These are phyloP conservation scores for Mycena latifolia DNA, from an alignment of 768 basidiomycete genomes.

Conservation along the genomic window DNA sequence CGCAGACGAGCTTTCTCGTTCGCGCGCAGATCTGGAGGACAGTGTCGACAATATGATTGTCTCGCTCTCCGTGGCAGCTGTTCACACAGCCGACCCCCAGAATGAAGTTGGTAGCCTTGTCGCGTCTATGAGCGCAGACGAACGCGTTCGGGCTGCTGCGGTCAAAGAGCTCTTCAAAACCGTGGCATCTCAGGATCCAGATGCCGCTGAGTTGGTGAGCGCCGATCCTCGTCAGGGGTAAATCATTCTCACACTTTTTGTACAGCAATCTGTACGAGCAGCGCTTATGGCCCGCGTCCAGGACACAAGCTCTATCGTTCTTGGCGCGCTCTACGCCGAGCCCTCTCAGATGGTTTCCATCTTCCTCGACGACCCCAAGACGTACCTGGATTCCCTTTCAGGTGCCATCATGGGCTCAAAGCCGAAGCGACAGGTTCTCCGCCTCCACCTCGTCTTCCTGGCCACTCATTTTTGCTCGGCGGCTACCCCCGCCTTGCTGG, in stretches of 20 bases:
- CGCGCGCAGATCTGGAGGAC: slow-evolving; percentile 52
- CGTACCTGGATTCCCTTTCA: slow-evolving; percentile 62
- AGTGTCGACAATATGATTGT: slow-evolving; percentile 66
- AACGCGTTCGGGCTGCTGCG: slow-evolving; percentile 68
- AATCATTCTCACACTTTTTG: slow-evolving; percentile 13
- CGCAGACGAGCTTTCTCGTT: slow-evolving; percentile 52
- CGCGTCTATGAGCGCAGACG: slow-evolving; percentile 73
- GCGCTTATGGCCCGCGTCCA: slow-evolving; percentile 78
- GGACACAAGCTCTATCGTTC: slow-evolving; percentile 71
- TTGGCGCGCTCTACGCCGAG: slow-evolving; percentile 75
- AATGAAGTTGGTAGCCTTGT: slow-evolving; percentile 55
- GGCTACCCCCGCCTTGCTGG: slow-evolving; percentile 41
- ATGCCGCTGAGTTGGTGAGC: slow-evolving; percentile 59
- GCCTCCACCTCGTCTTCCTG: slow-evolving; percentile 70
- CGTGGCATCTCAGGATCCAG: slow-evolving; percentile 47
- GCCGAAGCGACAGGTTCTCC: slow-evolving; percentile 65
- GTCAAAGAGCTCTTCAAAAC: slow-evolving; percentile 65
- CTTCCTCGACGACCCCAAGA: slow-evolving; percentile 53
- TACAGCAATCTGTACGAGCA: slow-evolving; percentile 67
- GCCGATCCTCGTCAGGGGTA: not conserved
- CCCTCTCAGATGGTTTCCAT: slow-evolving; percentile 60
- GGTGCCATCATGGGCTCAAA: slow-evolving; percentile 53
- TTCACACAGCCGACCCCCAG: slow-evolving; percentile 29
- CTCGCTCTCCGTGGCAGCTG: slow-evolving; percentile 66
- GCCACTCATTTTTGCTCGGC: slow-evolving; percentile 55